Evolutionary conservation across 1,284 basidiomycete species (phyloP), one percentile per base, ranked within the genome.

Genomic region (Inonotus obliquus): DNA sequence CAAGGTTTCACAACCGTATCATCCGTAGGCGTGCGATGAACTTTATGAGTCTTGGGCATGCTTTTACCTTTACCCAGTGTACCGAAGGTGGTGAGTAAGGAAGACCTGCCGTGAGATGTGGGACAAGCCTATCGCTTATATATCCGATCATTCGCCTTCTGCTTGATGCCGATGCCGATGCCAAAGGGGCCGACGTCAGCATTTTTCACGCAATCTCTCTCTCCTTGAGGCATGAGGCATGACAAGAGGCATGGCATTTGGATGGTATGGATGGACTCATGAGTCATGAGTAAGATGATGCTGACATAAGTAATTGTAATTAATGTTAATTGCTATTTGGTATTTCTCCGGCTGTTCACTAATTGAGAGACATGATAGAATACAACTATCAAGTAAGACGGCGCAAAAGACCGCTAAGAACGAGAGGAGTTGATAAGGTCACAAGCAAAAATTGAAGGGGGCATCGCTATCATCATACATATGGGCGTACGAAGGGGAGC

Each of bases 1-100:
- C 81, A 70, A 21, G 87, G 90, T 41, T 74, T 80, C 21, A 89
- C 70, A 14, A 75, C 70, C 0, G 77, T 78, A 7, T 77, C 79
- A 1, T 69, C 65, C 2, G 75, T 75, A 1, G 84, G 84, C 2
- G 65, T 64, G 4, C 77, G 77, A 66, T 82, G 74, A 21, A 85
- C 72, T 27, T 75, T 66, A 39, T 72, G 73, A 1, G 80, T 82
- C 63, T 73, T 72, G n/a, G 69, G 60, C 74, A 76, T 76, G 48
- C 41, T 44, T 13, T n/a, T n/a, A 39, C 11, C 17, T 17, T 2
- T 14, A 21, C 41, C 6, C 19, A 9, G n/a, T 21, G 41, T n/a
- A 7, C 17, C n/a, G 35, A 17, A 21, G 17, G 47, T 59, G 41
- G n/a, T 59, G 45, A 49, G 19, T 52, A 32, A 60, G 17, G 39